These are phyloP conservation scores for Tylopilus sp. DNA, from an alignment of 768 basidiomycete genomes.

Conservation along the genomic window DNA sequence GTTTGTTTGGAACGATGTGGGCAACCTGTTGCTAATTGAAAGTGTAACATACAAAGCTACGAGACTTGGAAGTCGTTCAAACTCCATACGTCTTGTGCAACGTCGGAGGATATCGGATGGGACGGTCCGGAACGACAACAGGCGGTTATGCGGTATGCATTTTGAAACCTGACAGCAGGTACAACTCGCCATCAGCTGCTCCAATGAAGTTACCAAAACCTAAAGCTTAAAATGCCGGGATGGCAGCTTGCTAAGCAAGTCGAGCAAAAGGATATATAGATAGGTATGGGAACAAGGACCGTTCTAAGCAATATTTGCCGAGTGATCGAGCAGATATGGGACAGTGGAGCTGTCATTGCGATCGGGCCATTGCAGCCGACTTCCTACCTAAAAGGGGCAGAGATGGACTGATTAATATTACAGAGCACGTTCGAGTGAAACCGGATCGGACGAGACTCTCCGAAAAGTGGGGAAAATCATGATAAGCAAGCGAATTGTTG, in stretches of 20 bases:
- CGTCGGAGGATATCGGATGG: neutral
- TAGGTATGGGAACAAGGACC: too few relatives aligned
- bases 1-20: neutral
- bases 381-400: neutral
- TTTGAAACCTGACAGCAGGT: too few relatives aligned
- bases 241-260: too few relatives aligned
- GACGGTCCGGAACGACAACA: neutral
- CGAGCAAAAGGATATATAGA: too few relatives aligned
- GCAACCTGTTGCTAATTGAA: neutral
- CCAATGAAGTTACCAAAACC: too few relatives aligned
- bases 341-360: neutral
- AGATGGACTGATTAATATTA: conserved; percentile 16
- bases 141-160: too few relatives aligned
- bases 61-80: neutral
- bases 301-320: too few relatives aligned
- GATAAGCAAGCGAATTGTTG: too few relatives aligned
- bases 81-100: too few relatives aligned
- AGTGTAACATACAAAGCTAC: conserved; percentile 5
- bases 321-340: too few relatives aligned
- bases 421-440: conserved; percentile 8
- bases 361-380: neutral
- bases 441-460: neutral
- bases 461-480: neutral
- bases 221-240: too few relatives aligned
- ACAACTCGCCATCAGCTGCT: too few relatives aligned